Evolutionary conservation across 225 moss, liverwort and hornwort species (phyloP), one percentile per base, ranked within the genome.

Genomic region (Bryum argenteum): DNA sequence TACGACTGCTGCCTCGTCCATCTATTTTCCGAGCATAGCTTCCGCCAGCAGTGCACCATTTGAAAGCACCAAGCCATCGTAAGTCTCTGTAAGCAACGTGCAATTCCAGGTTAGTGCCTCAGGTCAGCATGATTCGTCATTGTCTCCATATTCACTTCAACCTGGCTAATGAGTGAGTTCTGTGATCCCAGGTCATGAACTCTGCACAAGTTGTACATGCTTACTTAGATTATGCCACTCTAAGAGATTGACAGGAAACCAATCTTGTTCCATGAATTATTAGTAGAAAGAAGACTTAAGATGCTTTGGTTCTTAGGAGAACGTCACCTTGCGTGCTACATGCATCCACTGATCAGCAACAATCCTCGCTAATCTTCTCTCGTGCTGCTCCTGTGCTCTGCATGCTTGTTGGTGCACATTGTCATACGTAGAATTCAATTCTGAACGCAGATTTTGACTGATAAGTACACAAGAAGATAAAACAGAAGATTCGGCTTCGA

Each of bases 281-380:
- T 45, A 28, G 10, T 14, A 13, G 10, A 72, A 43, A 18, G 1
- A 40, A 11, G 19, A 19, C 47, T 8, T 0, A 8, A 10, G 23
- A 19, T 18, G 16, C 11, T 64, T 13, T 5, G 10, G 6, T 8
- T 63, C 24, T 10, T 18, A 54, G 61, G 4, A 19, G n/a, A 52
- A 23, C 14, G 14, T 80, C 63, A 96, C 96, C 83, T 79, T 84
- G 51, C 42, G 80, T 41, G 93, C 88, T 20, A 85, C 88, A 71
- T 93, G 79, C 73, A 91, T 82, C 93, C 93, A 96, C 0, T 93
- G 91, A 78, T 93, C 87, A 57, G 45, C 93, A 70, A 96, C 93
- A 79, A 96, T 96, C 67, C 87, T 90, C 0, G 89, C 90, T 38
- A 96, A 77, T 71, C 93, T 88, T 82, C 55, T 84, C 22, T 84